Conservation (phyloP, 2,329 filamentous ascomycete species). For the Colletotrichum lindemuthianum region DNA sequence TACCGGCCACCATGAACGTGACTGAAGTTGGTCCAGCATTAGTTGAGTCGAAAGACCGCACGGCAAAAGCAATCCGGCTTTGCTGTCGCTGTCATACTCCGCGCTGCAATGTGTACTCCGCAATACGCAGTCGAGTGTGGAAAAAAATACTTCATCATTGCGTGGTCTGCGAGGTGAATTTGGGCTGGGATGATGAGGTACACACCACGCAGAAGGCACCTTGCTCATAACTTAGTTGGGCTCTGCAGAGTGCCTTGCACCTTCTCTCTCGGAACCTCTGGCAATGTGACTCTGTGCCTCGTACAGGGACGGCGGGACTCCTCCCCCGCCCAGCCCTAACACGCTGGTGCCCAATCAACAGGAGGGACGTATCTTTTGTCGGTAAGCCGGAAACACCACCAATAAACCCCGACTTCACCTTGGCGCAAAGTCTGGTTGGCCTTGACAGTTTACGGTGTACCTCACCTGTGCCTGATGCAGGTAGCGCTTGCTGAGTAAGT, state of each 20-base stretch:
- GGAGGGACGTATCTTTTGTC: conserved; percentile 13
- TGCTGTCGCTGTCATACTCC: no score
- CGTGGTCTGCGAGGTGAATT: no score
- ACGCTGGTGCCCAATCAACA: background rate
- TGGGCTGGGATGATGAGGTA: no score
- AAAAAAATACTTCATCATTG: no score
- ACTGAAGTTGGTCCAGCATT: no score
- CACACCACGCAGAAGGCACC: no score
- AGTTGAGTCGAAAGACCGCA: no score
- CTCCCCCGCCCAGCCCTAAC: conserved; percentile 17
- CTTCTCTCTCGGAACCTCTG: background rate
- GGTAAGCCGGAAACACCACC: conserved; percentile 1
- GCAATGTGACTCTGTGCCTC: background rate
- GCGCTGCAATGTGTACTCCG: no score
- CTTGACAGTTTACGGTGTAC: conserved; percentile 16
- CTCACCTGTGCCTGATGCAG: conserved; percentile 2
- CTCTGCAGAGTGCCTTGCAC: background rate
- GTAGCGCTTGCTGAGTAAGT: no score
- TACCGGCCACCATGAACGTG: conserved; percentile 10
- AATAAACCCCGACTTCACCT: conserved; percentile 7
- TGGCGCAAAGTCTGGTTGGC: background rate
- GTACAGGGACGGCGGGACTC: conserved; percentile 19
- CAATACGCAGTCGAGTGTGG: no score
- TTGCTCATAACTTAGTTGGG: no score
- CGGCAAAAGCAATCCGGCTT: no score